Evolutionary conservation across 2,329 filamentous ascomycete species (phyloP).

Genomic region (Cladosporium halotolerans): DNA sequence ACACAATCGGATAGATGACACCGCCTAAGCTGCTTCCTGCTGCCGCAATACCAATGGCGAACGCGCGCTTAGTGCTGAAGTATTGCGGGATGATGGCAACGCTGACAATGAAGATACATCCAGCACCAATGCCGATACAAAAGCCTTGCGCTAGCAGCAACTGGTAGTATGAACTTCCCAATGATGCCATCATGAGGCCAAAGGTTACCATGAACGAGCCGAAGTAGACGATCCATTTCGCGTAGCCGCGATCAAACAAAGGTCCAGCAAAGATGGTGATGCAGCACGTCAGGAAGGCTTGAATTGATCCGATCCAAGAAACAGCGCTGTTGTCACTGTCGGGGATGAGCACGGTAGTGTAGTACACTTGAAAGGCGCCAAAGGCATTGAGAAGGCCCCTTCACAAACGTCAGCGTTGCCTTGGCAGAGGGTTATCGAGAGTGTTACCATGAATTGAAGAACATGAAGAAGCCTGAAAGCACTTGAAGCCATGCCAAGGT

Average conservation of each 20-base stretch:
- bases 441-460: slow-evolving; percentile 39
- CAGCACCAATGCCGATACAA: slow-evolving; percentile 37
- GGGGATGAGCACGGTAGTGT: slow-evolving; percentile 8
- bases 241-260: slow-evolving; percentile 45
- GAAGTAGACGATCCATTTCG: slow-evolving; percentile 35
- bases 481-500: slow-evolving; percentile 42
- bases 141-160: slow-evolving; percentile 41
- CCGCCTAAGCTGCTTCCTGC: slow-evolving; percentile 31
- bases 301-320: slow-evolving; percentile 46
- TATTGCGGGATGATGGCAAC: slow-evolving; percentile 39
- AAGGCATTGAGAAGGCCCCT: slow-evolving; percentile 13
- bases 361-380: slow-evolving; percentile 16
- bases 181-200: slow-evolving; percentile 42
- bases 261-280: slow-evolving; percentile 45
- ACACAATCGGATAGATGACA: slow-evolving; percentile 15
- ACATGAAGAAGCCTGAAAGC: slow-evolving; percentile 38
- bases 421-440: neutral
- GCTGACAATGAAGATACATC: slow-evolving; percentile 37
- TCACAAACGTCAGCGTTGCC: slow-evolving; percentile 33
- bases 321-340: slow-evolving; percentile 26
- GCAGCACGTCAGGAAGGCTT: slow-evolving; percentile 44
- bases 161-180: slow-evolving; percentile 40
- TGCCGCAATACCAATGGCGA: slow-evolving; percentile 37
- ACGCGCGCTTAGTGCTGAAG: slow-evolving; percentile 36
- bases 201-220: slow-evolving; percentile 41